These are phyloP conservation scores for Neurospora sp. DNA, from an alignment of 495 filamentous ascomycete genomes.

Conservation along the genomic window DNA sequence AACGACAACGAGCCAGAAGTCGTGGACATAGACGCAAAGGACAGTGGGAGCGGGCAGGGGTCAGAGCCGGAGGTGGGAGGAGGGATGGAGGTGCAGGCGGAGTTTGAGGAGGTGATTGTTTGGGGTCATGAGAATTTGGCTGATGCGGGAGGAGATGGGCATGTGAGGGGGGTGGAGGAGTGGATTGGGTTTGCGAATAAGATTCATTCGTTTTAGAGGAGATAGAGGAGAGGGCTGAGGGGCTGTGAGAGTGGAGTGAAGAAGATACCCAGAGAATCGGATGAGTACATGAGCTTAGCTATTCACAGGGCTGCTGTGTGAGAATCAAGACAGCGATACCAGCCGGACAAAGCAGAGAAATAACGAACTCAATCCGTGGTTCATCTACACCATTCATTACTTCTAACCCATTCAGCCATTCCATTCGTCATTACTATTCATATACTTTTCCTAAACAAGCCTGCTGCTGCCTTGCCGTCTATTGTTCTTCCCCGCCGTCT, in stretches of 20 bases:
- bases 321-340: background rate
- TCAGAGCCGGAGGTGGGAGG: slow-evolving; percentile 36
- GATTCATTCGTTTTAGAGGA: slow-evolving; percentile 18
- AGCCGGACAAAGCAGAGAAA: background rate
- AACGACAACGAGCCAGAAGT: slow-evolving; percentile 13
- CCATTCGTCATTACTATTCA: background rate
- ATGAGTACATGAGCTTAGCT: background rate
- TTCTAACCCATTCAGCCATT: background rate
- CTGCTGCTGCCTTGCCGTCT: background rate
- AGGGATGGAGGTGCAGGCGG: slow-evolving; percentile 51
- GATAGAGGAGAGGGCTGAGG: background rate
- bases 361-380: background rate
- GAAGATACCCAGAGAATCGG: background rate
- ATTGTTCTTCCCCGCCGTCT: background rate
- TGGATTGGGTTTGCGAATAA: slow-evolving; percentile 70
- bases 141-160: slow-evolving; percentile 41
- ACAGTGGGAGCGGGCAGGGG: slow-evolving; percentile 40
- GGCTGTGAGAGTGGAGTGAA: no score
- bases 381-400: background rate
- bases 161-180: slow-evolving; percentile 60
- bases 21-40: slow-evolving; percentile 10
- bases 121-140: slow-evolving; percentile 66
- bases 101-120: slow-evolving; percentile 69
- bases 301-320: background rate
- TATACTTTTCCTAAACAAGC: background rate